Evolutionary conservation across 345 rosid species (phyloP).

Genomic region (Salix udensis): DNA sequence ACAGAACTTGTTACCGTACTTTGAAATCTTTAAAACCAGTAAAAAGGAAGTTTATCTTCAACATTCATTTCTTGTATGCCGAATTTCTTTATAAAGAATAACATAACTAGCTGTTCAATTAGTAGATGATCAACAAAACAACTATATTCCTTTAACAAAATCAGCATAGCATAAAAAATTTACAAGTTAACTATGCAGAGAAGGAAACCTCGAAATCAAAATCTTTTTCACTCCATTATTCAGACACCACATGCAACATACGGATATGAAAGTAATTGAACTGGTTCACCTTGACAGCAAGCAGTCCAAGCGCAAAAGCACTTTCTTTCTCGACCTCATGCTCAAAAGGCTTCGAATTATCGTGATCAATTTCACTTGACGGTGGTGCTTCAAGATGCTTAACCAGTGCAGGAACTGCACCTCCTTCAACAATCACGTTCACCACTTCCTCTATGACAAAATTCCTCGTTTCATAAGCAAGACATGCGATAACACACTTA

Average conservation of each 20-base stretch:
- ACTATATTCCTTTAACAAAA: not conserved
- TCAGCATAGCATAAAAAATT: not conserved
- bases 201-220: not conserved
- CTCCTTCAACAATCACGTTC: conserved; percentile 90
- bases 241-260: conserved; percentile 3
- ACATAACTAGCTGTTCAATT: not conserved
- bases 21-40: too few relatives aligned
- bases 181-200: not conserved
- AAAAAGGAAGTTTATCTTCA: not conserved
- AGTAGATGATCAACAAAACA: not conserved
- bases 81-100: not conserved
- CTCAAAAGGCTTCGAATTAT: conserved; percentile 61
- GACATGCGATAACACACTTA: conserved; percentile 4
- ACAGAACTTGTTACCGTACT: too few relatives aligned
- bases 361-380: conserved; percentile 40
- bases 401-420: conserved; percentile 90
- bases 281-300: conserved; percentile 76
- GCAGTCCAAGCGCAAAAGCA: conserved; percentile 93
- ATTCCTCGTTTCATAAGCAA: not conserved
- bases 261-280: not conserved
- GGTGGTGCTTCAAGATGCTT: conserved; percentile 87
- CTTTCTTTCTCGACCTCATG: conserved; percentile 99
- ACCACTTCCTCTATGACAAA: conserved; percentile 78
- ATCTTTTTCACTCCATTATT: not conserved
- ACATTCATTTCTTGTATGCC: not conserved